Evolutionary conservation across 345 rosid genomes (phyloP), one percentile per base, ranked within the genome.

Genomic region (Pseudoturritis turrita): DNA sequence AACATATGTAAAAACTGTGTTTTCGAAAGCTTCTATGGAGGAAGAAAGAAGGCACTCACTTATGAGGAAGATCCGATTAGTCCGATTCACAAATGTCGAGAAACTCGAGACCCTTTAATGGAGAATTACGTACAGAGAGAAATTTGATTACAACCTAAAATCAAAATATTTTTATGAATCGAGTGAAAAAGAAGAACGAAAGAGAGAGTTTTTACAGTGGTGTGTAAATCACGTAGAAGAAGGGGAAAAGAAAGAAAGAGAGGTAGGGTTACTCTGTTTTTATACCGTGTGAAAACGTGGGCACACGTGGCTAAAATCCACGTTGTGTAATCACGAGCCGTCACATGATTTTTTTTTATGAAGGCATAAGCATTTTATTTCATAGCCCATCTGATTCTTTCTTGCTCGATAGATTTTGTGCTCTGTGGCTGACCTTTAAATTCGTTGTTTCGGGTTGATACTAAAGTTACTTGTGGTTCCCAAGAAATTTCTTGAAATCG

Each of bases 121-220:
- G 15, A 55, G 4, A 52, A n/a, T 57, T 66, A 33, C n/a, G n/a
- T 13, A 55, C 5, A 26, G 14, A 56, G 47, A n/a, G 11, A 57
- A 56, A 44, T 37, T n/a, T 9, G 17, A 23, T 55, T 35, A 45
- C 7, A 23, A 7, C 23, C 19, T 35, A 9, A 12, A 7, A 56
- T 26, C 56, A 46, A 55, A 61, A 15, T 44, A 14, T 35, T 35
- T 21, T 55, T 54, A 47, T 60, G 62, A 59, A 59, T 59, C 68
- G 62, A 67, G 43, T 59, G 66, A 57, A 73, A 65, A 35, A 31
- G 11, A 68, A 60, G 62, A 68, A 59, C 68, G 49, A 59, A 50
- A 60, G 55, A 52, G 46, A 31, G 62, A 74, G 69, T 67, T 51
- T 67, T 68, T 68, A 75, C 73, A 75, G 78, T 75, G 78, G 65